Evolutionary conservation across 2,329 filamentous ascomycete genomes (phyloP).

Genomic region (Chrysosphaeria jannelii): DNA sequence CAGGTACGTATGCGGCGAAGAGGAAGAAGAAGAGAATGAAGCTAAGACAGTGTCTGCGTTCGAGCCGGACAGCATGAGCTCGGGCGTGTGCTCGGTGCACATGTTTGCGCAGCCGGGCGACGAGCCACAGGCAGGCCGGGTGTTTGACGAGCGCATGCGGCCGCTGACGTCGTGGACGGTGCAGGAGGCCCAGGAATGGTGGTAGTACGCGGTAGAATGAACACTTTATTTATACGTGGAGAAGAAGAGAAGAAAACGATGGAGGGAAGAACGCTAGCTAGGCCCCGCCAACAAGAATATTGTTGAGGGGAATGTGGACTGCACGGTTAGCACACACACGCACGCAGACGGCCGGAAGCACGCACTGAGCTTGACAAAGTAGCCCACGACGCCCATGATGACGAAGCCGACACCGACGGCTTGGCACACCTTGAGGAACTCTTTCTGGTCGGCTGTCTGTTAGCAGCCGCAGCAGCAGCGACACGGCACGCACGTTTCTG

Average conservation of each 20-base stretch:
- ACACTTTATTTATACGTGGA: no score
- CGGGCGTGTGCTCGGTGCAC: no score
- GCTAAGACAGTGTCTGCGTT: no score
- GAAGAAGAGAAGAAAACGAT: no score
- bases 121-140: constrained; percentile 22
- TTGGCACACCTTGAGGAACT: constrained; percentile 20
- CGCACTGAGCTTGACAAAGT: constrained; percentile 39
- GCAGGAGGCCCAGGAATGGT: no score
- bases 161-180: constrained; percentile 6
- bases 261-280: constrained; percentile 13
- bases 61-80: no score
- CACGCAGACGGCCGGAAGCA: neutral
- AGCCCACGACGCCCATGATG: constrained; percentile 40
- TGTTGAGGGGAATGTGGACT: constrained; percentile 43
- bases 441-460: constrained; percentile 16
- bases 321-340: neutral
- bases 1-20: no score
- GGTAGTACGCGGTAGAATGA: no score
- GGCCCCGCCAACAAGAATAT: constrained; percentile 35
- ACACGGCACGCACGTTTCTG: constrained; percentile 22
- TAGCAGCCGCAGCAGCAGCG: constrained; percentile 2
- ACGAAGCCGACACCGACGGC: constrained; percentile 40
- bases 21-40: no score
- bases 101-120: constrained; percentile 5
- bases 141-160: constrained; percentile 28